Evolutionary conservation across 768 basidiomycete species (phyloP).

Genomic region (Suillus spraguei): DNA sequence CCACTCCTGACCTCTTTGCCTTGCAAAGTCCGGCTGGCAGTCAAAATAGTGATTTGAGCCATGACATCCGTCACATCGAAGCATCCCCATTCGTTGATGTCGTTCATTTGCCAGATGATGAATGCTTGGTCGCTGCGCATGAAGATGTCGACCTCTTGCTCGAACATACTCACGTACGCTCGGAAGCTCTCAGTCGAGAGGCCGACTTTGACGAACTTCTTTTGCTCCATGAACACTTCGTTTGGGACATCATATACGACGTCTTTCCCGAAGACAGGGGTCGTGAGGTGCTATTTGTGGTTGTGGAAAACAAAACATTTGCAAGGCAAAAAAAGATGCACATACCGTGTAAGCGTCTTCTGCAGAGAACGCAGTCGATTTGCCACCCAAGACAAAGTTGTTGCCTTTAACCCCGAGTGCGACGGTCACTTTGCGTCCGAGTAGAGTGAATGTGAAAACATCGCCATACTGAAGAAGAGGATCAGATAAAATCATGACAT

Average conservation of each 20-base stretch:
- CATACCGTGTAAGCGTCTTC: conserved; percentile 94
- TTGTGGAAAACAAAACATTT: conserved; percentile 7
- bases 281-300: conserved; percentile 73
- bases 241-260: conserved; percentile 99
- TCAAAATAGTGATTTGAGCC: conserved; percentile 91
- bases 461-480: conserved; percentile 74
- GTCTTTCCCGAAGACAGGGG: conserved; percentile 94
- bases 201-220: conserved; percentile 96
- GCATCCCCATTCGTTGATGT: conserved; percentile 74
- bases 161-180: conserved; percentile 80
- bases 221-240: conserved; percentile 97
- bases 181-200: conserved; percentile 91
- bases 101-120: conserved; percentile 58
- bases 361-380: conserved; percentile 87
- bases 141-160: conserved; percentile 74
- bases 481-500: neutral
- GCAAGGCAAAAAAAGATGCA: neutral
- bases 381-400: conserved; percentile 94
- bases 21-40: conserved; percentile 92
- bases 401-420: conserved; percentile 90
- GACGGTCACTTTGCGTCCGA: conserved; percentile 90
- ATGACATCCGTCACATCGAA: conserved; percentile 76
- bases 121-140: conserved; percentile 68
- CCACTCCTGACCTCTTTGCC: conserved; percentile 83
- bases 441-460: conserved; percentile 92